A percentile compares a stretch with the other conserved stretches of the same genome.
These are phyloP conservation scores for Leccinum aurantiacum DNA, from an alignment of 768 basidiomycete species.

Conservation along the genomic window DNA sequence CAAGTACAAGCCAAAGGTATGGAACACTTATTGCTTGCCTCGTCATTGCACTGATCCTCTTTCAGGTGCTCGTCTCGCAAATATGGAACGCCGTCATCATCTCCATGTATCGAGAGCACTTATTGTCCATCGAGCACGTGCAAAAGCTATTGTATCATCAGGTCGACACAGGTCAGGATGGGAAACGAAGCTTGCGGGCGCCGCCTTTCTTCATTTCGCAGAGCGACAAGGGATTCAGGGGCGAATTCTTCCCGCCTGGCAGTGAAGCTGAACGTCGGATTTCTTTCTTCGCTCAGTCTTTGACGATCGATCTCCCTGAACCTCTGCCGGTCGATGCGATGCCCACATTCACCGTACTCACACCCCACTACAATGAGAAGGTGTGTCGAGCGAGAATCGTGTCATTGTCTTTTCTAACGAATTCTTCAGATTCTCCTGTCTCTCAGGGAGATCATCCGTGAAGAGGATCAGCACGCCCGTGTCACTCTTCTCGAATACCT, in stretches of 20 bases:
- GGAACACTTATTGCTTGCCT: constrained; percentile 12
- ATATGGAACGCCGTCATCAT: constrained; percentile 99
- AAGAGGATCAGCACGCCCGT: constrained; percentile 95
- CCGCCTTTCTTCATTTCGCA: constrained; percentile 99
- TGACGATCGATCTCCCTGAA: constrained; percentile 93
- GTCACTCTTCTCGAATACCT: constrained; percentile 97
- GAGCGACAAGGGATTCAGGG: constrained; percentile 80
- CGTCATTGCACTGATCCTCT: constrained; percentile 1
- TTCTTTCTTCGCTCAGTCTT: constrained; percentile 97
- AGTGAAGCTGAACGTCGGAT: constrained; percentile 97
- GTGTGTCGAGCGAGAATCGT: constrained; percentile 37
- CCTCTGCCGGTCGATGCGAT: constrained; percentile 97
- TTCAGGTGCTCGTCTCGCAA: constrained; percentile 92
- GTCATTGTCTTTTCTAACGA: constrained; percentile 4
- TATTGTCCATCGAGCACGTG: constrained; percentile 98
- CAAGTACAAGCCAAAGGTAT: constrained; percentile 99
- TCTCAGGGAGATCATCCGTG: constrained; percentile 96
- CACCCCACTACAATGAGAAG: constrained; percentile 99
- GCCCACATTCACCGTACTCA: constrained; percentile 98
- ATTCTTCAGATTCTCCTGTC: constrained; percentile 81
- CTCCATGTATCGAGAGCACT: constrained; percentile 98
- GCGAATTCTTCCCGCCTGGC: constrained; percentile 90
- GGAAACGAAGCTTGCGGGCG: constrained; percentile 88
- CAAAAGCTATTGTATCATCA: constrained; percentile 98
- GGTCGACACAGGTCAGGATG: constrained; percentile 79